These are phyloP conservation scores for Thymus mandschuricus DNA, from an alignment of 257 asterid genomes.

Conservation along the genomic window DNA sequence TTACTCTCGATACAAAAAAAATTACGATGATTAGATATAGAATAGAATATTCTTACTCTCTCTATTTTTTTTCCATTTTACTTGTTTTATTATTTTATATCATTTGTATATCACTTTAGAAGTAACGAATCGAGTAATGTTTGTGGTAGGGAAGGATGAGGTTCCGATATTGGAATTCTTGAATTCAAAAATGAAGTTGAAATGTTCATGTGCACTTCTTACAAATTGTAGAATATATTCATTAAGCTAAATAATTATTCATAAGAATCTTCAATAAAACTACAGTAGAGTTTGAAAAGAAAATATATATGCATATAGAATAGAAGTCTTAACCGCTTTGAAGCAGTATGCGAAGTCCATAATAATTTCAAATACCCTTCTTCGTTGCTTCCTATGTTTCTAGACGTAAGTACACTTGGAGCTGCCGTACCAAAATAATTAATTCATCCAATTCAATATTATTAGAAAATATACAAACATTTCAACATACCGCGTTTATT, in stretches of 20 bases:
- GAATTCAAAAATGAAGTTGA: not conserved
- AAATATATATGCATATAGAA: not conserved
- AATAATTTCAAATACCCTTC: not conserved
- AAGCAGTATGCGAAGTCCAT: not conserved
- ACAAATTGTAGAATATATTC: not conserved
- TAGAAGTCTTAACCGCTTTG: not conserved
- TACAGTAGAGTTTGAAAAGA: not conserved
- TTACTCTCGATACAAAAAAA: no score
- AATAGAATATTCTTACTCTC: no score
- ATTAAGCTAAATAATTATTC: not conserved
- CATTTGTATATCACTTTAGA: no score
- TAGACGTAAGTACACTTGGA: not conserved
- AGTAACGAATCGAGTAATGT: no score
- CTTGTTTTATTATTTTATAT: no score
- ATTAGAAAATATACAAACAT: no score
- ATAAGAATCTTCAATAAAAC: not conserved
- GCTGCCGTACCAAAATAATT: not conserved
- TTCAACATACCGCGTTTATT: no score
- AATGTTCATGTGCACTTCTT: not conserved
- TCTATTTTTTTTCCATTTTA: no score
- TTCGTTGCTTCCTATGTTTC: not conserved
- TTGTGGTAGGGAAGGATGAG: no score
- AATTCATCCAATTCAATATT: not conserved
- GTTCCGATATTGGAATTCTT: no score
- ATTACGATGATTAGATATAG: no score